Base-by-base conservation (phyloP, 164 flowering plant genomes). In the Liquidambar formosana region DNA sequence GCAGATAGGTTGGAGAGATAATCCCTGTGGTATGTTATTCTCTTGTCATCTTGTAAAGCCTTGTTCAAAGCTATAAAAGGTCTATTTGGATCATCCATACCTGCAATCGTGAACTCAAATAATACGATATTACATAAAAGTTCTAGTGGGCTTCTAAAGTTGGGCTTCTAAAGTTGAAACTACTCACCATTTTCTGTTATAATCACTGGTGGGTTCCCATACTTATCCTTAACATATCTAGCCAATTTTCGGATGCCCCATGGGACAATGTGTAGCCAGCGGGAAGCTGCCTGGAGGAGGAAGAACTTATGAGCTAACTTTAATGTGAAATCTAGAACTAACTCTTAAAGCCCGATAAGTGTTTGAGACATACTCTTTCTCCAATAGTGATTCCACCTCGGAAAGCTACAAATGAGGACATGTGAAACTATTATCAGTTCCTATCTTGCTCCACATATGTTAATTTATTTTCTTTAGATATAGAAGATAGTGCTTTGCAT, bases 111-210 rank as follows among this genome's bases (percentile, higher is more conserved):
- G 45, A 66, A 60, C 14, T 12, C 26, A 23, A 43, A 53, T 8
- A 26, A 44, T 22, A 47, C 18, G 22, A 5, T 16, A 5, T 27
- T 33, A 3, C 48, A 53, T 48, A 10, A 27, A 47, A 19, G 26
- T 26, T 15, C 18, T 18, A 48, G 45, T 45, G 14, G 9, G 56
- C n/a, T 52, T 58, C 44, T 15, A 22, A 46, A 53, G 44, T 2
- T 61, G 14, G 9, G 56, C n/a, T 52, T 58, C 44, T 15, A 22
- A 46, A 53, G 44, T 2, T 61, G 14, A 49, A 19, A 47, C 2
- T 38, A 41, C 76, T 77, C 47, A 90, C 98, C 98, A 67, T 94
- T 94, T 84, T 94, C 98, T 5, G 98, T 92, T 63, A 92, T 89
- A 49, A 92, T 56, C 12, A 92, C 83, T 23, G 86, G 87, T 54